Percentiles rank a stretch among this genome's conserved stretches.
Conservation (phyloP, 805 yeast species). For the Sugiyamaella americana region DNA sequence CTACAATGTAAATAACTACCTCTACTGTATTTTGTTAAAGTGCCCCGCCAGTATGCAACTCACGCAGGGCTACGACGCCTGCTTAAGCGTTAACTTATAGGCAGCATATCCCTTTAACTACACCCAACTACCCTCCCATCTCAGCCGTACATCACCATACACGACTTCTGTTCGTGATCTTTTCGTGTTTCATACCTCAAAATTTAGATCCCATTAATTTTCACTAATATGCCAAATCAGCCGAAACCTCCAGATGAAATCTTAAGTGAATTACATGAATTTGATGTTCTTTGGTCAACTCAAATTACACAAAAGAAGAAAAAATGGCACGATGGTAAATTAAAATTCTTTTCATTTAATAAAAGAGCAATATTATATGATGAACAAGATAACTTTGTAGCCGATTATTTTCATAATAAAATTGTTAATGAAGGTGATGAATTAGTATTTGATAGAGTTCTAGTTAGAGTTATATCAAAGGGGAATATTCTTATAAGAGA, state of each 20-base stretch:
- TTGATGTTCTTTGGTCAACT: conserved; percentile 31
- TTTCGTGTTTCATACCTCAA: too few relatives aligned
- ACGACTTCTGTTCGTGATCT: too few relatives aligned
- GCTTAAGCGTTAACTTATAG: too few relatives aligned
- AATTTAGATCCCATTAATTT: too few relatives aligned
- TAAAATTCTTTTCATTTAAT: conserved; percentile 24
- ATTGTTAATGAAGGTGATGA: conserved; percentile 18
- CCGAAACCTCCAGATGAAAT: not conserved
- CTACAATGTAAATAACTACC: too few relatives aligned
- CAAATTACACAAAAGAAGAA: conserved; percentile 33
- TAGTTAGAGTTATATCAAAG: conserved; percentile 25
- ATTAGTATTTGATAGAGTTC: conserved; percentile 23
- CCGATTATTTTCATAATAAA: conserved; percentile 13
- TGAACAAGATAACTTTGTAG: conserved; percentile 23
- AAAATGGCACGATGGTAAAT: conserved; percentile 34
- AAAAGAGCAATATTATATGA: conserved; percentile 28
- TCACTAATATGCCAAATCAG: not conserved
- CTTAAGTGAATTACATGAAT: conserved; percentile 15
- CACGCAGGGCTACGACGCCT: too few relatives aligned
- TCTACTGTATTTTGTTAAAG: too few relatives aligned
- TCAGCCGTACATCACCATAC: too few relatives aligned
- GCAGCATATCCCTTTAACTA: too few relatives aligned
- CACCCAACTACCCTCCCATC: too few relatives aligned
- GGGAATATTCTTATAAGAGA: conserved; percentile 14
- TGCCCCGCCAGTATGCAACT: too few relatives aligned